Conservation (phyloP, 2,329 filamentous ascomycete genomes). For the Penicillium polonicum region DNA sequence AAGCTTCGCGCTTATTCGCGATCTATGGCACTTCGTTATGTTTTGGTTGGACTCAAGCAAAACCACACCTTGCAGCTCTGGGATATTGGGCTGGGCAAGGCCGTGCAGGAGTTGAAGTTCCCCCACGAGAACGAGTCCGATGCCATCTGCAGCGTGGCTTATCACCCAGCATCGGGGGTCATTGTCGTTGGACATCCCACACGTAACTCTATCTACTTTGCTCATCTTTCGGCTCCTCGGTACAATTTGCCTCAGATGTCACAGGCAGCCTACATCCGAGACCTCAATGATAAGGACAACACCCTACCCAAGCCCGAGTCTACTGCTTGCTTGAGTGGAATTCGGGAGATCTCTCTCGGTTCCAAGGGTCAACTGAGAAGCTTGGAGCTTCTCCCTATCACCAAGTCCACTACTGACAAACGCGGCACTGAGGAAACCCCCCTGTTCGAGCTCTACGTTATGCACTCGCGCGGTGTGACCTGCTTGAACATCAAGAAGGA, state of each 20-base stretch:
- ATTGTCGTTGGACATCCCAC: conserved; percentile 94
- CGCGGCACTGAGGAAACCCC: conserved; percentile 66
- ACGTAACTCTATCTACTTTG: conserved; percentile 94
- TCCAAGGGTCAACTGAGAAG: conserved; percentile 85
- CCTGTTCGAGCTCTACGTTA: conserved; percentile 91
- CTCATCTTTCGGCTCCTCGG: conserved; percentile 89
- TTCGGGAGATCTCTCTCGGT: conserved; percentile 90
- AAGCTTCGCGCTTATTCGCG: conserved; percentile 93
- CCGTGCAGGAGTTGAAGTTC: conserved; percentile 94
- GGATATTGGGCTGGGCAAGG: conserved; percentile 93
- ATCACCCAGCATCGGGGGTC: conserved; percentile 88
- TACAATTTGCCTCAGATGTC: conserved; percentile 79
- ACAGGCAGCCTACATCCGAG: conserved; percentile 83
- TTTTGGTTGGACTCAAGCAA: conserved; percentile 97
- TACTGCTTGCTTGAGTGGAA: conserved; percentile 94
- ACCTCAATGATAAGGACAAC: conserved; percentile 69
- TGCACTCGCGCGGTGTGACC: conserved; percentile 97
- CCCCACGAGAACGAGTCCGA: conserved; percentile 95
- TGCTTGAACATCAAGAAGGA: conserved; percentile 81
- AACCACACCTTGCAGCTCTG: conserved; percentile 98
- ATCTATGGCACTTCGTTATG: conserved; percentile 84
- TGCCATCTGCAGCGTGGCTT: conserved; percentile 95
- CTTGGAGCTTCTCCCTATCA: conserved; percentile 77
- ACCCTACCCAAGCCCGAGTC: conserved; percentile 82
- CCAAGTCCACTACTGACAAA: conserved; percentile 51